A percentile compares a stretch with the other conserved stretches of the same genome.
Evolutionary conservation across 805 yeast species (phyloP).

Genomic region (Monosporozyma solicola): DNA sequence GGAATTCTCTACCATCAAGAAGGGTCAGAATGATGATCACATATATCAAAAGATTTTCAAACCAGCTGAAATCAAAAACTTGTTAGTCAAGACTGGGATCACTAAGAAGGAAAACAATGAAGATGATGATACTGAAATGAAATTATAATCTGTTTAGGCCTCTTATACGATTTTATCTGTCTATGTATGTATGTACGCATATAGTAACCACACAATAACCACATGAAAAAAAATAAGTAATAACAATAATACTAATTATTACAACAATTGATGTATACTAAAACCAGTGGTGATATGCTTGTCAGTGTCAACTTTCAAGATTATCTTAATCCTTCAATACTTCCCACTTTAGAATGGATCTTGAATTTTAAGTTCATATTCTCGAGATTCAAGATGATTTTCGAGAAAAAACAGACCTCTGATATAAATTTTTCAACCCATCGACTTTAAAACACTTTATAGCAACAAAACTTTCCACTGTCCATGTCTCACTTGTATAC

Average conservation of each 20-base stretch:
- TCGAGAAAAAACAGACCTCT: background rate
- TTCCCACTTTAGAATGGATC: background rate
- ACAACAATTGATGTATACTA: too few relatives aligned
- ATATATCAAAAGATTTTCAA: slow-evolving; percentile 67
- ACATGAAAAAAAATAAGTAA: background rate
- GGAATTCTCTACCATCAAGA: slow-evolving; percentile 78
- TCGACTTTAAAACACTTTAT: background rate
- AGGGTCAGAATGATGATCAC: slow-evolving; percentile 40
- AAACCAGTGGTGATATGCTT: too few relatives aligned
- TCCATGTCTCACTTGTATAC: background rate
- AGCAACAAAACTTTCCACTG: background rate
- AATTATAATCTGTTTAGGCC: slow-evolving; percentile 7
- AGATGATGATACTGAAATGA: slow-evolving; percentile 17
- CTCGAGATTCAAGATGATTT: background rate
- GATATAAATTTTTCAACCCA: background rate
- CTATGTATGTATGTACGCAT: background rate
- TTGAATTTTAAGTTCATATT: background rate
- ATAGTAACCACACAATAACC: background rate
- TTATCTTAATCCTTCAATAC: background rate
- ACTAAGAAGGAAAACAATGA: slow-evolving; percentile 42
- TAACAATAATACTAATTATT: background rate
- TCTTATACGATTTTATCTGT: slow-evolving; percentile 3
- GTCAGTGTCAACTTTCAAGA: background rate
- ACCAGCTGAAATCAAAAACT: slow-evolving; percentile 63
- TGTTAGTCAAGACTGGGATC: slow-evolving; percentile 67